Base-by-base conservation (phyloP, 768 basidiomycete genomes). In the Suillus subluteus region DNA sequence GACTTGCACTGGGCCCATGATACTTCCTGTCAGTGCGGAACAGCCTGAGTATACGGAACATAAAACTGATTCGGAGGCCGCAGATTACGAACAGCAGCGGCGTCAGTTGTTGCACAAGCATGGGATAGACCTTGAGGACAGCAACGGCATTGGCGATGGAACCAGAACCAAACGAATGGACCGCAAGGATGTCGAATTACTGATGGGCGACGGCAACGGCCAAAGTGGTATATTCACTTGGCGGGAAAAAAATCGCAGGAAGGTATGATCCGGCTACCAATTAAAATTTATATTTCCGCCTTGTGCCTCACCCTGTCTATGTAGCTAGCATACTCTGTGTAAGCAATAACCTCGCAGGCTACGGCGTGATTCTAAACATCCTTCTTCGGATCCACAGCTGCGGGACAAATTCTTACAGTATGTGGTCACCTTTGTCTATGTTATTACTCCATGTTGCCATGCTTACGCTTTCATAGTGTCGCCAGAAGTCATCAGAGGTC, bases 1-100 rank as follows among this genome's bases (percentile, higher is more conserved):
- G 92, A 96, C 83, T 84, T 95, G 66, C 96, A 97, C 79, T 98
- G 96, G 96, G 94, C 95, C 26, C 96, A 98, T 79, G 96, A 99
- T 79, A 96, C 95, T 35, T 91, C 91, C 65, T 96, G 94, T 94
- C 69, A 70, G 79, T 77, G 54, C 67, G 59, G 7, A 44, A 56
- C 23, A 54, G 68, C 56, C 63, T 65, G 21, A 66, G 58, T 54
- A n/a, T 26, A 64, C 62, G 55, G 62, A 64, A 26, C 58, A 38
- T 52, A 26, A 54, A 11, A 63, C 69, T 76, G 64, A 77, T 65
- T 35, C 68, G 65, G 62, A 48, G 38, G 38, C 56, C 43, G 54
- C 68, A 95, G 93, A 99, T 82, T 99, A 95, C 78, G 96, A 98
- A 73, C 92, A 96, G 72, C 96, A 98, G 74, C 88, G 97, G 54